Evolutionary conservation across 2,329 filamentous ascomycete genomes (phyloP), one percentile per base, ranked within the genome.

Genomic region (Colletotrichum coccodes): DNA sequence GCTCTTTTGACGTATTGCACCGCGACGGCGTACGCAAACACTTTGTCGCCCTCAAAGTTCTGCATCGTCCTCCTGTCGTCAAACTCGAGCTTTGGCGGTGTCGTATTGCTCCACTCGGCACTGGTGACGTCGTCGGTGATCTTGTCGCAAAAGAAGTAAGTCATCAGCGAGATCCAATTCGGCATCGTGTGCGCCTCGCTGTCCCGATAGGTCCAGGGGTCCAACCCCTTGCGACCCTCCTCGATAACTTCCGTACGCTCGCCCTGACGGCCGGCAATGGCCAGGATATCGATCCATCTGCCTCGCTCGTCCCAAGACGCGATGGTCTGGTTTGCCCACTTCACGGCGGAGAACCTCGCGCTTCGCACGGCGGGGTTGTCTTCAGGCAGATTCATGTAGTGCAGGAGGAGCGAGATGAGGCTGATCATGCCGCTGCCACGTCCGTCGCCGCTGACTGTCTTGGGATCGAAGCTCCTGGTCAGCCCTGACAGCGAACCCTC

Each of bases 241-340:
- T 99, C 96, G 1, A 93, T 81, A 3, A 98, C 90, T 76, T 98
- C 95, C 69, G 91, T 92, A 52, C 92, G 89, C 76, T 95, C 92
- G 58, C 89, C 87, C 3, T 82, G 79, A 3, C 86, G 86, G 14
- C 90, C 90, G 18, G 89, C 90, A 9, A 96, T 83, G 8, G 95
- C 95, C 57, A 98, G 85, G 18, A 98, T 88, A 77, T 98, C 90
- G 53, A 98, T 92, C 93, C 94, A 98, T 56, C 96, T 89, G 30
- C 90, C 96, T 42, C 91, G 85, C 11, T 94, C 86, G 75, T 97
- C 94, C 23, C 86, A 86, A 73, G 94, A 98, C 1, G 92, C 89
- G 6, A 99, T 84, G 75, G 94, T 97, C 58, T 93, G 88, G 76
- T 98, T 98, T 12, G 94, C 94, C 85, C 95, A 98, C 66, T 96